A percentile compares a stretch with the other conserved stretches of the same genome.
phyloP scores from a whole-genome alignment of 2,329 filamentous ascomycete species.

The Epichloe gansuensis region DNA sequence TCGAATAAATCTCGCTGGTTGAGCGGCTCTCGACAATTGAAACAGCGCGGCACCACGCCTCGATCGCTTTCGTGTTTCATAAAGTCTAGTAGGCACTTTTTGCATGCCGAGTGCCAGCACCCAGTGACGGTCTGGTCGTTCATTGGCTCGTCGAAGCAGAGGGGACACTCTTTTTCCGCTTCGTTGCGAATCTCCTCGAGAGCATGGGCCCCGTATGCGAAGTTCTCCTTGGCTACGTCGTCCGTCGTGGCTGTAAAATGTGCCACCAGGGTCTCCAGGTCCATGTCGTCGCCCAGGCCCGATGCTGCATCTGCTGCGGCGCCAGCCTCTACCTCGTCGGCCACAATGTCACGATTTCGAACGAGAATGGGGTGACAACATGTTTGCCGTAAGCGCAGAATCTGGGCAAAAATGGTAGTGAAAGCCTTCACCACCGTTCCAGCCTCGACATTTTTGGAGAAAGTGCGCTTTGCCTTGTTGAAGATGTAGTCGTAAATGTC shows the following conservation, averaged over 20 bases:
- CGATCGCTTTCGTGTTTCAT: slow-evolving; percentile 78
- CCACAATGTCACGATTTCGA: slow-evolving; percentile 68
- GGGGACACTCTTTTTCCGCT: slow-evolving; percentile 77
- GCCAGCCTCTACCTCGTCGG: slow-evolving; percentile 76
- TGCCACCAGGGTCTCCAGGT: slow-evolving; percentile 72
- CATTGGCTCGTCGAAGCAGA: slow-evolving; percentile 95
- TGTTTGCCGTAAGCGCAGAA: slow-evolving; percentile 79
- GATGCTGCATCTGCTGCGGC: slow-evolving; percentile 61
- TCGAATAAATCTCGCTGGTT: slow-evolving; percentile 81
- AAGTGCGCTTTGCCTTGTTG: slow-evolving; percentile 66
- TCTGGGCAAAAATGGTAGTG: slow-evolving; percentile 94
- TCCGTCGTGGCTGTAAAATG: slow-evolving; percentile 64
- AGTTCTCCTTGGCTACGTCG: slow-evolving; percentile 48
- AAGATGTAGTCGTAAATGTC: slow-evolving; percentile 91
- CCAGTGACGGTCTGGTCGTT: slow-evolving; percentile 85
- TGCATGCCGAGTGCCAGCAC: slow-evolving; percentile 96
- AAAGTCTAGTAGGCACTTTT: slow-evolving; percentile 79
- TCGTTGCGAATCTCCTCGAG: slow-evolving; percentile 86
- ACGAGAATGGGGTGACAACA: slow-evolving; percentile 91
- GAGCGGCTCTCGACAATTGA: slow-evolving; percentile 77
- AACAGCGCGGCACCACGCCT: slow-evolving; percentile 66
- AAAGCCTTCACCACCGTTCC: slow-evolving; percentile 92
- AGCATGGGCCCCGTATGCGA: slow-evolving; percentile 67
- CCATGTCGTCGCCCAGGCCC: slow-evolving; percentile 89
- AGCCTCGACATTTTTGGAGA: slow-evolving; percentile 75